phyloP scores from a whole-genome alignment of 805 yeast genomes.

The Blastobotrys terrestris region DNA sequence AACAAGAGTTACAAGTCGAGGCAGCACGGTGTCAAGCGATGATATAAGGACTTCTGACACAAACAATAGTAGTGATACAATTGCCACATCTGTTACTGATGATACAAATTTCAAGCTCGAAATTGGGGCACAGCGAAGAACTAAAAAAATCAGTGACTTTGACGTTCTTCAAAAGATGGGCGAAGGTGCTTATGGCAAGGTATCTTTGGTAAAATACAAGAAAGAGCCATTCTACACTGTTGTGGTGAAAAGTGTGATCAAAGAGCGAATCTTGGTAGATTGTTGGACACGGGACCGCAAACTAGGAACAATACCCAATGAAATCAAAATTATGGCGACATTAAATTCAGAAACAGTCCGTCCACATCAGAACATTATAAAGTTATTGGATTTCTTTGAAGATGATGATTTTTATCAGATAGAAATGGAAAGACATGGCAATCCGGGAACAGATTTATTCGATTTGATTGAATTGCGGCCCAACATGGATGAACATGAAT shows the following conservation, averaged over 20 bases:
- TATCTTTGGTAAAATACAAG: conserved; percentile 66
- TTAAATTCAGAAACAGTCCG: conserved; percentile 32
- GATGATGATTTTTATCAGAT: conserved; percentile 84
- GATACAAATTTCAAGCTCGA: conserved; percentile 11
- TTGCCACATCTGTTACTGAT: not conserved
- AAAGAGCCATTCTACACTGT: conserved; percentile 58
- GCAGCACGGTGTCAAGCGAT: not conserved
- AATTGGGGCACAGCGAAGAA: conserved; percentile 65
- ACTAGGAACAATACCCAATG: conserved; percentile 93
- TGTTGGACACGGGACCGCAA: conserved; percentile 94
- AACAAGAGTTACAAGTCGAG: conserved; percentile 12
- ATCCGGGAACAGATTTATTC: conserved; percentile 86
- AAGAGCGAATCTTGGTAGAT: conserved; percentile 88
- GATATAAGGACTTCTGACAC: not conserved
- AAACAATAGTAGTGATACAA: not conserved
- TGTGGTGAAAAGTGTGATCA: conserved; percentile 83
- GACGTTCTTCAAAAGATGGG: conserved; percentile 73
- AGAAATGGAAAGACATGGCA: conserved; percentile 87
- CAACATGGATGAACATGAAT: conserved; percentile 73
- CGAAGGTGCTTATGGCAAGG: conserved; percentile 96
- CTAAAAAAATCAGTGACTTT: conserved; percentile 67
- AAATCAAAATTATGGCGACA: conserved; percentile 87
- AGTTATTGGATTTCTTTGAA: conserved; percentile 85
- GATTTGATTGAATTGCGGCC: conserved; percentile 85
- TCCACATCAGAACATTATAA: conserved; percentile 84